A percentile compares a stretch with the other conserved stretches of the same genome.
Evolutionary conservation across 2,329 filamentous ascomycete genomes (phyloP).

Genomic region (Aspergillus nomiae): DNA sequence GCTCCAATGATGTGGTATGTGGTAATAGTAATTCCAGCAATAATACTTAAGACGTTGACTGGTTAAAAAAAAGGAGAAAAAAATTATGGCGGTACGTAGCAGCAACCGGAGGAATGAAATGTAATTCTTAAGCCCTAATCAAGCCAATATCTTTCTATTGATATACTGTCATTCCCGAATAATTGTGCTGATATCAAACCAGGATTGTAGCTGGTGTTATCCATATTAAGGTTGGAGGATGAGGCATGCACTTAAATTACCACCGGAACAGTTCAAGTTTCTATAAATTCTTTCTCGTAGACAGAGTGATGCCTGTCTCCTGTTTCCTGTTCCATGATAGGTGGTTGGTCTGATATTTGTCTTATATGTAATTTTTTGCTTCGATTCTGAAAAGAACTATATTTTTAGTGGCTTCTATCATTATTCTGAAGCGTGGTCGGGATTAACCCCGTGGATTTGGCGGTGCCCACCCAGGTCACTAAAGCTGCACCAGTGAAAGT

Average conservation of each 20-base stretch:
- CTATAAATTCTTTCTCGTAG: neutral
- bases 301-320: neutral
- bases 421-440: neutral
- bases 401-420: neutral
- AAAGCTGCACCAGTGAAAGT: neutral
- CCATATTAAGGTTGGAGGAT: neutral
- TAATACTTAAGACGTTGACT: neutral
- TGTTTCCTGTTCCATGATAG: neutral
- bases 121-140: neutral
- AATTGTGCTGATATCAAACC: neutral
- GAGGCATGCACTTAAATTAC: neutral
- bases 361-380: neutral
- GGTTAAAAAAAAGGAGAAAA: neutral
- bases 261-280: neutral
- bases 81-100: no score
- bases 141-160: neutral
- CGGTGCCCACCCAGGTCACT: neutral
- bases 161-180: neutral
- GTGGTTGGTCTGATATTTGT: neutral
- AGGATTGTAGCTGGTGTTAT: neutral
- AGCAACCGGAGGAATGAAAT: neutral
- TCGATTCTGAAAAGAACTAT: neutral
- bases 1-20: neutral
- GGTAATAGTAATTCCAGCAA: slow-evolving; percentile 1
- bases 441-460: slow-evolving; percentile 1